phyloP scores from a whole-genome alignment of 2,329 filamentous ascomycete species.

The Fusarium falciforme region DNA sequence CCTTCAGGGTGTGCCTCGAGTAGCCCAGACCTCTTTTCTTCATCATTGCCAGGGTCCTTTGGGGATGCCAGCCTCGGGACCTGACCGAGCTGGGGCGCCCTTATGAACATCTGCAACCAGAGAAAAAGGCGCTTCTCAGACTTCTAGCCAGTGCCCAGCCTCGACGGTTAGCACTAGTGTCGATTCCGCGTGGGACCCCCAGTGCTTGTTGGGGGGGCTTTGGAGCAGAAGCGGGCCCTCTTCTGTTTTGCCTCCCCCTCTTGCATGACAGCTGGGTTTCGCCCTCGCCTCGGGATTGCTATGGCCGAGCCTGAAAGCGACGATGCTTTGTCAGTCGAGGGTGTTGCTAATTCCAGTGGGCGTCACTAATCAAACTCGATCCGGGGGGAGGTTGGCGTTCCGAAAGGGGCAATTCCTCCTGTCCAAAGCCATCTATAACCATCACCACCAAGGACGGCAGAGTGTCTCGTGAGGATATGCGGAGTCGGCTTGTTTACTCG shows the following conservation, averaged over 20 bases:
- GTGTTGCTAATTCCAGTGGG: neutral
- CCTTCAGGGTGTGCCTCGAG: slow-evolving; percentile 36
- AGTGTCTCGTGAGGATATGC: neutral
- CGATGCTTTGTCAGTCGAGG: neutral
- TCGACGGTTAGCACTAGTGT: slow-evolving; percentile 36
- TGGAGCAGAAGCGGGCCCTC: slow-evolving; percentile 4
- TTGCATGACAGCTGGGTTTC: slow-evolving; percentile 28
- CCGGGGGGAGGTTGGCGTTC: neutral
- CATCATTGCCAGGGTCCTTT: slow-evolving; percentile 28
- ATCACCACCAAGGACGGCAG: neutral
- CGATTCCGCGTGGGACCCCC: slow-evolving; percentile 34
- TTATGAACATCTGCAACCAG: slow-evolving; percentile 36
- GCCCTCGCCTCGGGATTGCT: slow-evolving; percentile 36
- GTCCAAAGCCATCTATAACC: neutral
- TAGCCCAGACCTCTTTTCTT: slow-evolving; percentile 1
- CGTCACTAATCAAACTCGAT: slow-evolving; percentile 10
- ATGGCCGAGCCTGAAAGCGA: slow-evolving; percentile 23
- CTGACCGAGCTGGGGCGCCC: slow-evolving; percentile 43
- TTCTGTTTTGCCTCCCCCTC: slow-evolving; percentile 24
- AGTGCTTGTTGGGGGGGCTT: slow-evolving; percentile 21
- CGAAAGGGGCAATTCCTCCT: slow-evolving; percentile 3
- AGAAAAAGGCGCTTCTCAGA: slow-evolving; percentile 18
- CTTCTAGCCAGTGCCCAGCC: slow-evolving; percentile 34
- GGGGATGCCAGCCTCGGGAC: slow-evolving; percentile 37
- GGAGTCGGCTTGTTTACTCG: neutral